Conservation (phyloP, 2,329 filamentous ascomycete species). For the Colletotrichum falcatum region DNA sequence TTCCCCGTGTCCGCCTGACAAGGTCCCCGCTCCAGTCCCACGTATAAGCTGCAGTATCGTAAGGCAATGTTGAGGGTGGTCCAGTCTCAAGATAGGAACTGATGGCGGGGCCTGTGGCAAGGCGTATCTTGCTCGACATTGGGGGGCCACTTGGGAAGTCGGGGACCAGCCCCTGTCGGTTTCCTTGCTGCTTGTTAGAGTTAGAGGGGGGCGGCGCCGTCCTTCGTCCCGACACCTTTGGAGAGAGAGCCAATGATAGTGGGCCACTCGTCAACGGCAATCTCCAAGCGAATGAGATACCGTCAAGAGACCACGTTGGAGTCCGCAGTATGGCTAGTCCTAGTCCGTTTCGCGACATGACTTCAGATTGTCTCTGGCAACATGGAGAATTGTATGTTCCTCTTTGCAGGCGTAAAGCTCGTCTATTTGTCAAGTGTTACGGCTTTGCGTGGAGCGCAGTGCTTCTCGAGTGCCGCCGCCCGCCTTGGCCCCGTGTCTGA, state of each 20-base stretch:
- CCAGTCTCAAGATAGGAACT: constrained; percentile 30
- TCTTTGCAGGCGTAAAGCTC: constrained; percentile 18
- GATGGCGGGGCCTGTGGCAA: constrained; percentile 37
- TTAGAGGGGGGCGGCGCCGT: background rate
- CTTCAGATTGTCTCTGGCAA: constrained; percentile 35
- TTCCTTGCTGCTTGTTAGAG: constrained; percentile 36
- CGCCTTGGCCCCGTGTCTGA: constrained; percentile 24
- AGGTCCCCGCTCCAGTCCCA: constrained; percentile 24
- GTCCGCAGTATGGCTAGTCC: constrained; percentile 11
- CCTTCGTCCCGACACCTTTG: constrained; percentile 6
- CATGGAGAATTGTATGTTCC: constrained; percentile 19
- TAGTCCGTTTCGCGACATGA: constrained; percentile 18
- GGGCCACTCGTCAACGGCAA: constrained; percentile 16
- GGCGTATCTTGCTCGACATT: constrained; percentile 31
- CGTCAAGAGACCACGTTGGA: constrained; percentile 52
- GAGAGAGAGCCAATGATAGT: background rate
- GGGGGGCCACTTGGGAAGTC: constrained; percentile 31
- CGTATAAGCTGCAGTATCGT: constrained; percentile 6
- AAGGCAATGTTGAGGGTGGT: constrained; percentile 6
- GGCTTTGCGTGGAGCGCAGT: constrained; percentile 18
- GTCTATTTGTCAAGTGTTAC: constrained; percentile 28
- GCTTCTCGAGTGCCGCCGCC: constrained; percentile 22
- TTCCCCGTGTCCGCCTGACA: constrained; percentile 26
- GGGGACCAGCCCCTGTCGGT: constrained; percentile 37
- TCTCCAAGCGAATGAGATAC: constrained; percentile 52